These are phyloP conservation scores for Neoboletus magnificus DNA, from an alignment of 768 basidiomycete genomes.

Conservation along the genomic window DNA sequence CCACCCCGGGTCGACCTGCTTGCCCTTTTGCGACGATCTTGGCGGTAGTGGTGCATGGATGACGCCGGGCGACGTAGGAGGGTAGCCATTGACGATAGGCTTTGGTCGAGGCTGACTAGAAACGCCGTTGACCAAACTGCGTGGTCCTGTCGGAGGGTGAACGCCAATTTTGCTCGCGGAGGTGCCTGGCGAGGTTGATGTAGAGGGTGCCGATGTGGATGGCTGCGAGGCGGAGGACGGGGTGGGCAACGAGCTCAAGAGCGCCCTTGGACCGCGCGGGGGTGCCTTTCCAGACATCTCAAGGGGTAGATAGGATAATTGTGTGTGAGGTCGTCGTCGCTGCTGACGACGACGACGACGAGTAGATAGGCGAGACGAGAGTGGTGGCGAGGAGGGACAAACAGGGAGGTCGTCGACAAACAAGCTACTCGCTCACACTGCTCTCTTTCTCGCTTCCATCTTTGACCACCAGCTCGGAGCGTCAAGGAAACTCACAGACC, in stretches of 20 bases:
- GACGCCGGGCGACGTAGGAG: constrained; percentile 24
- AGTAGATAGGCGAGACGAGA: constrained; percentile 7
- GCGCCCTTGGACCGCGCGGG: constrained; percentile 69
- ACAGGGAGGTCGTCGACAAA: constrained; percentile 19
- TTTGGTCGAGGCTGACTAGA: constrained; percentile 36
- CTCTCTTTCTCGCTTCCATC: constrained; percentile 14
- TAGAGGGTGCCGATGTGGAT: constrained; percentile 33
- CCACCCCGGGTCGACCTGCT: constrained; percentile 39
- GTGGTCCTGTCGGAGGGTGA: constrained; percentile 63
- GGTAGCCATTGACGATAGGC: constrained; percentile 43
- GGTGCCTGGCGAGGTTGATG: constrained; percentile 31
- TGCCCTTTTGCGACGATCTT: constrained; percentile 39
- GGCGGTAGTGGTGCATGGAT: constrained; percentile 32
- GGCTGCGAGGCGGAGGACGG: constrained; percentile 26
- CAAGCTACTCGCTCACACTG: constrained; percentile 4
- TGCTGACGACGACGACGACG: constrained; percentile 29
- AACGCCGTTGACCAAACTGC: constrained; percentile 49
- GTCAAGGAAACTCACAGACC: not conserved
- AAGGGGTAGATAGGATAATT: not conserved
- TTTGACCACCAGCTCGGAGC: not conserved
- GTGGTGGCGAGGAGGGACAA: constrained; percentile 17
- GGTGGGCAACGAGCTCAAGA: constrained; percentile 46
- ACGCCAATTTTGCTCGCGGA: constrained; percentile 45
- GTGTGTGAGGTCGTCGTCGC: constrained; percentile 17
- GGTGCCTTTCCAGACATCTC: constrained; percentile 73